Evolutionary conservation across 140 eudicot genomes (phyloP).

Genomic region (Senecio squalidus): DNA sequence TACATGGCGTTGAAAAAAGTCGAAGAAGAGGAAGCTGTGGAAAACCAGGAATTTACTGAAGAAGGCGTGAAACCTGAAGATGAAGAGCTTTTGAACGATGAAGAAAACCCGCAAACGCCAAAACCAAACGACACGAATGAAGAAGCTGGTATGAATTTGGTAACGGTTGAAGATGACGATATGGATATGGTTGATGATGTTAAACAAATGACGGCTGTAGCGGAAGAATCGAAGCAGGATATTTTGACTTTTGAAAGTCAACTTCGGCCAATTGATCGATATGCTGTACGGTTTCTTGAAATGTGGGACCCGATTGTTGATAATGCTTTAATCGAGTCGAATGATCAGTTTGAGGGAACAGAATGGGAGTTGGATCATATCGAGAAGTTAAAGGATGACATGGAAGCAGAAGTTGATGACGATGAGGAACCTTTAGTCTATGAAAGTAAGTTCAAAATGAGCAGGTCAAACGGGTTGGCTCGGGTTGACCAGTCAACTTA

Average conservation of each 20-base stretch:
- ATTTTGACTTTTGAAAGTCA: conserved; percentile 74
- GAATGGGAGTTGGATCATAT: conserved; percentile 98
- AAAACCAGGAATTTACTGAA: conserved; percentile 93
- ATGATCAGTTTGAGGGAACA: conserved; percentile 60
- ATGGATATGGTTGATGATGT: conserved; percentile 92
- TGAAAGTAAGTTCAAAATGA: conserved; percentile 74
- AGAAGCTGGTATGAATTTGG: conserved; percentile 39
- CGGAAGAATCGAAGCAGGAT: conserved; percentile 78
- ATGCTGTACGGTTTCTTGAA: conserved; percentile 89
- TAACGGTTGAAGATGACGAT: conserved; percentile 61
- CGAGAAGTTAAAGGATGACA: conserved; percentile 94
- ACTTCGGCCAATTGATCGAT: conserved; percentile 88
- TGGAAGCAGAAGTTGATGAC: conserved; percentile 97
- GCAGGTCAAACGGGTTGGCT: too few species aligned
- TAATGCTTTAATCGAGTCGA: conserved; percentile 47
- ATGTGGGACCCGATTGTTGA: conserved; percentile 91
- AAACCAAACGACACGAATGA: conserved; percentile 39
- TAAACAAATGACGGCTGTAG: conserved; percentile 94
- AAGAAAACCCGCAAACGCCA: conserved; percentile 30
- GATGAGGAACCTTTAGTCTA: conserved; percentile 95
- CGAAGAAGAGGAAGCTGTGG: conserved; percentile 97
- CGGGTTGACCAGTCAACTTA: too few species aligned
- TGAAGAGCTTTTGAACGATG: conserved; percentile 81
- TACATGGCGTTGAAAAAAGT: conserved; percentile 98
- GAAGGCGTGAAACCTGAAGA: conserved; percentile 70